A percentile compares a stretch with the other conserved stretches of the same genome.
phyloP scores from a whole-genome alignment of 306 rosid species.

The Luffa acutangula region DNA sequence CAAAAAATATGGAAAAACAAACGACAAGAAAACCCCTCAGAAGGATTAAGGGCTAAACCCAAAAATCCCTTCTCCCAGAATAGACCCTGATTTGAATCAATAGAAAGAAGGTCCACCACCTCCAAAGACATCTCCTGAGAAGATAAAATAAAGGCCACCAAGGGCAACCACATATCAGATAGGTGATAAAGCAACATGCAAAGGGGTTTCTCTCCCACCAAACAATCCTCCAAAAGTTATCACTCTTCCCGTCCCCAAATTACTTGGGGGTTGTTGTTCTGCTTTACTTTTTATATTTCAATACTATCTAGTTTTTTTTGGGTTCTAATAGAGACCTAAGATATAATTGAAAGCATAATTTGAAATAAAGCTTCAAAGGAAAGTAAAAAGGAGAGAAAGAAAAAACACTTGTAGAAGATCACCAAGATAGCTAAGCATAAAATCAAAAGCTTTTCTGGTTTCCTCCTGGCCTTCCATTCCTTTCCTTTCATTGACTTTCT shows the following conservation, averaged over 20 bases:
- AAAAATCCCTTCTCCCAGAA: too few relatives aligned
- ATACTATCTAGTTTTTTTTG: neutral
- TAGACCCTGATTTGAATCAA: too few relatives aligned
- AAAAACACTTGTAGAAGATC: neutral
- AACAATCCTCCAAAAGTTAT: too few relatives aligned
- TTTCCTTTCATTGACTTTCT: constrained; percentile 74
- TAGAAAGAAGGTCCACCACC: too few relatives aligned
- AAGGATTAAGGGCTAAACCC: too few relatives aligned
- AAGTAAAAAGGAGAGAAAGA: neutral
- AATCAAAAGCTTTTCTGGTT: constrained; percentile 95
- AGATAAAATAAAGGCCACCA: too few relatives aligned
- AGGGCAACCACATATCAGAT: too few relatives aligned
- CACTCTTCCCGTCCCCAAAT: neutral
- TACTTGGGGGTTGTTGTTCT: neutral
- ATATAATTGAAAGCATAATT: neutral
- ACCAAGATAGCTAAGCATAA: constrained; percentile 92
- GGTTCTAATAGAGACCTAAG: neutral
- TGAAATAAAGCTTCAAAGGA: neutral
- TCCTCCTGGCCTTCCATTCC: constrained; percentile 96
- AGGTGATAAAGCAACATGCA: too few relatives aligned
- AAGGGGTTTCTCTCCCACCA: too few relatives aligned
- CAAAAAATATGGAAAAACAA: too few relatives aligned
- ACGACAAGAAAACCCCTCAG: too few relatives aligned
- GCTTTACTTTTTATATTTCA: neutral
- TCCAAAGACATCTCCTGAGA: too few relatives aligned